phyloP scores from a whole-genome alignment of 257 asterid species.

The Jacaranda mimosifolia region DNA sequence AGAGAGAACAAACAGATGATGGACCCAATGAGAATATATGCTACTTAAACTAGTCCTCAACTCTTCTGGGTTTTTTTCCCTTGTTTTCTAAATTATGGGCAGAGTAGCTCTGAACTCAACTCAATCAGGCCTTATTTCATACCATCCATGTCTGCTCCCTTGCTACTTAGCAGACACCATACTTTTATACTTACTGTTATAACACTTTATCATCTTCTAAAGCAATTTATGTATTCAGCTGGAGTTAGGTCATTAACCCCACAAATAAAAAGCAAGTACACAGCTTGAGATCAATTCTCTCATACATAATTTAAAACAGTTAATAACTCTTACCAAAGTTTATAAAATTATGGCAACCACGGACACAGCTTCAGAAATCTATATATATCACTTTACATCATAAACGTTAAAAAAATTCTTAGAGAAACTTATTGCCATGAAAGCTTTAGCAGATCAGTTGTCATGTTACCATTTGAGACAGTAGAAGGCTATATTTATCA shows the following conservation, averaged over 20 bases:
- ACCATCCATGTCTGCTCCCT: background rate
- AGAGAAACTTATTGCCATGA: conserved; percentile 10
- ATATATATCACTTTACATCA: background rate
- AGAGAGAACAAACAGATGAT: conserved; percentile 7
- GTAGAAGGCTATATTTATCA: background rate
- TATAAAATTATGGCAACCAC: conserved; percentile 2
- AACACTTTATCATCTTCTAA: conserved; percentile 11
- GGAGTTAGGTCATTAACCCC: conserved; percentile 19
- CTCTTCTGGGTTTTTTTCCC: background rate
- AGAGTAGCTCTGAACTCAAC: conserved; percentile 9
- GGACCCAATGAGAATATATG: conserved; percentile 15
- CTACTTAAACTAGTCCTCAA: background rate
- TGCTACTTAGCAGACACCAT: background rate
- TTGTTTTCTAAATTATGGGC: background rate
- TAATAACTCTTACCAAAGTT: background rate
- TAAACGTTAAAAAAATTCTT: background rate
- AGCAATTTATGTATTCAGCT: background rate
- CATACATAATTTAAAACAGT: background rate
- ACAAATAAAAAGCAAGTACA: conserved; percentile 1
- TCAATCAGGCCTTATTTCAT: background rate
- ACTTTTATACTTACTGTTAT: conserved; percentile 2
- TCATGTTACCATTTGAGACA: background rate
- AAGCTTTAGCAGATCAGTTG: conserved; percentile 11
- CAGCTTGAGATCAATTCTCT: conserved; percentile 1
- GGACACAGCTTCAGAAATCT: conserved; percentile 8